Evolutionary conservation across 2,329 filamentous ascomycete species (phyloP), one percentile per base, ranked within the genome.

Genomic region (Fusarium cicatricum): DNA sequence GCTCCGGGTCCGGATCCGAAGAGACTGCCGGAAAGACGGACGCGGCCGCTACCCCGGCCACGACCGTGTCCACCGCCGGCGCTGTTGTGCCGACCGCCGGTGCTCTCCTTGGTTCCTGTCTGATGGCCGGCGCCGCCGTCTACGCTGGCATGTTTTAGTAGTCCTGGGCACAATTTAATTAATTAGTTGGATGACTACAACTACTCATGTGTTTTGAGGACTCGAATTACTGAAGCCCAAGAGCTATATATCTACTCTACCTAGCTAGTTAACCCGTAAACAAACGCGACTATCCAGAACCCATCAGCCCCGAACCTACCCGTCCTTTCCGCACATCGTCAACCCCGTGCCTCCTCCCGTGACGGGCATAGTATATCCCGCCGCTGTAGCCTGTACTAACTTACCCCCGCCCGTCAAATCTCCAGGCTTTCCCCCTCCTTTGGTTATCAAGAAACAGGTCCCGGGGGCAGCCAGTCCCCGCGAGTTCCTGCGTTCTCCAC

Each of bases 91-190:
- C 68, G 19, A 67, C 70, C 19, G 66, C 62, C 34, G 68, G 43
- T 11, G 65, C 67, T 23, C 47, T 69, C 19, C 45, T 72, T 15
- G 70, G 58, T 10, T 50, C 58, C 4, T 60, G 41, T 19, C 39
- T 71, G 28, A 34, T 71, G 38, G 71, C 68, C 38, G 71, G 70
- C 34, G 65, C 68, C 33, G 71, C 63, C 16, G 70, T 67, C 42
- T 69, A 64, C 38, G 56, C 63, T 40, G 71, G 66, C 21, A 50
- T 73, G 34, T 29, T 72, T 37, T 73, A 66, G 45, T 41, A 14
- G 21, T 36, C 17, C 15, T 37, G 11, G 40, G 17, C 31, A 28
- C 23, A 9, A 10, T 11, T 17, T 14, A 26, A 34, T 50, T 26
- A 26, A 11, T 36, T 36, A n/a, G n/a, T n/a, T 31, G 37, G 28